A percentile compares a stretch with the other conserved stretches of the same genome.
Conservation (phyloP, 2,329 filamentous ascomycete species). For the Scorias spongiosa region DNA sequence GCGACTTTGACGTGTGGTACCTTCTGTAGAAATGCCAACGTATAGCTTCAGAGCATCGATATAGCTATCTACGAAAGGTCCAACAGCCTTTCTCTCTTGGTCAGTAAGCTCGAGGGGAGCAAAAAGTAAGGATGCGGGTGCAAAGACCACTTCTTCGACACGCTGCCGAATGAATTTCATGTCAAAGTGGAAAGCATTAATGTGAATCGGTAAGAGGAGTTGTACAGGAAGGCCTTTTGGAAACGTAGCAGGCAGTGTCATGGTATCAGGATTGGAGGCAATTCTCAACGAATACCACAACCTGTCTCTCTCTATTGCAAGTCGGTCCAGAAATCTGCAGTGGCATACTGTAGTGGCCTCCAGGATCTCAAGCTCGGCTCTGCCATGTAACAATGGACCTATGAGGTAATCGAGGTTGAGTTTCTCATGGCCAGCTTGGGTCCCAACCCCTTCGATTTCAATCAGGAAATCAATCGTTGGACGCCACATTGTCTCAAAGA, state of each 20-base stretch:
- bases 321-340: conserved; percentile 21
- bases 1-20: conserved; percentile 3
- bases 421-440: conserved; percentile 8
- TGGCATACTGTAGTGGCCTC: conserved; percentile 8
- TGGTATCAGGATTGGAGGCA: conserved; percentile 10
- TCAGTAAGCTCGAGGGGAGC: conserved; percentile 3
- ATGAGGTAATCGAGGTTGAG: conserved; percentile 6
- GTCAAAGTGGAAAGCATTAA: conserved; percentile 1
- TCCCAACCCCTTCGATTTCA: conserved; percentile 7
- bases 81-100: conserved; percentile 16
- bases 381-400: not conserved
- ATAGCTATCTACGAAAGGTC: conserved; percentile 22
- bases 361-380: not conserved
- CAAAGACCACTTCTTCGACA: conserved; percentile 6
- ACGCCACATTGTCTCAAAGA: conserved; percentile 14
- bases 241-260: conserved; percentile 15
- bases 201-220: conserved; percentile 6
- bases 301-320: conserved; percentile 19
- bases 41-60: conserved; percentile 14
- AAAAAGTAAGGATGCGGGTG: conserved; percentile 10
- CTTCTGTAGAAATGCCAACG: not conserved
- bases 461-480: conserved; percentile 10
- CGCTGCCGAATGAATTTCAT: conserved; percentile 5
- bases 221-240: conserved; percentile 22
- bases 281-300: conserved; percentile 18